Conservation (phyloP, 768 basidiomycete genomes). For the Clavulina sp. region DNA sequence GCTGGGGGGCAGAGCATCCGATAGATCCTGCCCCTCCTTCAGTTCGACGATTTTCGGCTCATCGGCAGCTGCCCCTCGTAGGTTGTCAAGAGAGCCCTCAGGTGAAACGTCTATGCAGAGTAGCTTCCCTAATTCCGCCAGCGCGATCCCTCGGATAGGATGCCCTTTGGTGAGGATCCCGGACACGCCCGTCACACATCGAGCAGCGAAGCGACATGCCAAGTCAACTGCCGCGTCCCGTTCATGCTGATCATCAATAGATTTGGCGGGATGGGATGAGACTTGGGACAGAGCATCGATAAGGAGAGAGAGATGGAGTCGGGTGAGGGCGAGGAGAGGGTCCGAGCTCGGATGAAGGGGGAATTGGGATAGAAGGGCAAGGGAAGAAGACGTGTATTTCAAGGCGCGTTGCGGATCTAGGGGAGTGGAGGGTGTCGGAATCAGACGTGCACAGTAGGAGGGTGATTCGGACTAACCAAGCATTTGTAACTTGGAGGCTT, state of each 20-base stretch:
- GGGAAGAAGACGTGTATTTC: conserved; percentile 44
- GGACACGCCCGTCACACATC: conserved; percentile 34
- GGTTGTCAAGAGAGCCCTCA: conserved; percentile 9
- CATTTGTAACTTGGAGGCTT: conserved; percentile 45
- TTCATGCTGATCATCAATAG: not conserved
- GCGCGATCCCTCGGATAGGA: conserved; percentile 55
- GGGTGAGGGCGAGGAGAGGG: conserved; percentile 56
- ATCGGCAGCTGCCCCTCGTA: conserved; percentile 4
- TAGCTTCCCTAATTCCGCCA: conserved; percentile 68
- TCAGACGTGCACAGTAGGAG: not conserved
- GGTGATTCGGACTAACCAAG: conserved; percentile 25
- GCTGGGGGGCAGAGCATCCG: not conserved
- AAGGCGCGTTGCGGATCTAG: conserved; percentile 40
- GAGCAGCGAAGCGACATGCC: conserved; percentile 38
- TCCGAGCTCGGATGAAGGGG: conserved; percentile 49
- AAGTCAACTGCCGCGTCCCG: conserved; percentile 30
- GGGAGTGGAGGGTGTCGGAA: conserved; percentile 1
- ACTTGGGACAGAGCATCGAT: conserved; percentile 33
- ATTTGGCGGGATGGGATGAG: conserved; percentile 24
- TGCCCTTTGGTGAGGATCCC: conserved; percentile 45
- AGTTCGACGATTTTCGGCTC: conserved; percentile 20
- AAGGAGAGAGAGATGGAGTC: conserved; percentile 54
- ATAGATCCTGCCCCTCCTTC: not conserved
- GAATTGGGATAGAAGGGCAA: conserved; percentile 38
- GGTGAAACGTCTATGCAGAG: conserved; percentile 48